A percentile compares a stretch with the other conserved stretches of the same genome.
Evolutionary conservation across 345 rosid species (phyloP).

Genomic region (Ceriops zippeliana): DNA sequence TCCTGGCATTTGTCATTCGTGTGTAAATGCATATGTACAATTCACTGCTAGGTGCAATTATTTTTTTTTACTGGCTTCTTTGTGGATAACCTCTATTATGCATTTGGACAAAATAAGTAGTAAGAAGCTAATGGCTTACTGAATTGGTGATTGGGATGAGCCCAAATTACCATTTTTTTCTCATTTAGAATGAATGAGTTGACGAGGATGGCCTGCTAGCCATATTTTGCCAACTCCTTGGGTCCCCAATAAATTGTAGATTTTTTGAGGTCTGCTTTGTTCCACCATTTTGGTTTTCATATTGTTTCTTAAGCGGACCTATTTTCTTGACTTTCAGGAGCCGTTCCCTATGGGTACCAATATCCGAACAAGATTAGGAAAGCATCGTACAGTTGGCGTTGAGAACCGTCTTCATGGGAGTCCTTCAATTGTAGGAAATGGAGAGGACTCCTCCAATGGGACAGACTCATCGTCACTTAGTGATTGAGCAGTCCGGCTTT

Average conservation of each 20-base stretch:
- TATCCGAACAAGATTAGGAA: slow-evolving; percentile 66
- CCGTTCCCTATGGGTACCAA: slow-evolving; percentile 82
- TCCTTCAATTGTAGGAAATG: slow-evolving; percentile 43
- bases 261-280: background rate
- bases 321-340: slow-evolving; percentile 40
- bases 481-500: slow-evolving; percentile 27
- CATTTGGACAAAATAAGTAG: too few species aligned
- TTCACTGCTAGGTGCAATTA: too few species aligned
- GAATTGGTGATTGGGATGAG: background rate
- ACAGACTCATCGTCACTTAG: slow-evolving; percentile 44
- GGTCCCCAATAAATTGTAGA: too few species aligned
- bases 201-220: background rate
- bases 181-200: background rate
- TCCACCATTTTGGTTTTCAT: background rate
- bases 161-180: background rate
- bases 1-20: too few species aligned
- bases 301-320: background rate
- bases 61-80: too few species aligned
- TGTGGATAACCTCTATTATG: too few species aligned
- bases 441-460: slow-evolving; percentile 59
- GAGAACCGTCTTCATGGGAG: slow-evolving; percentile 43
- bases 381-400: slow-evolving; percentile 44
- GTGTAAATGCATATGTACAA: too few species aligned
- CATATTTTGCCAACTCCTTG: background rate
- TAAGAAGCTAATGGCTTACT: too few species aligned